These are phyloP conservation scores for Firmiana major DNA, from an alignment of 345 rosid genomes.

Conservation along the genomic window DNA sequence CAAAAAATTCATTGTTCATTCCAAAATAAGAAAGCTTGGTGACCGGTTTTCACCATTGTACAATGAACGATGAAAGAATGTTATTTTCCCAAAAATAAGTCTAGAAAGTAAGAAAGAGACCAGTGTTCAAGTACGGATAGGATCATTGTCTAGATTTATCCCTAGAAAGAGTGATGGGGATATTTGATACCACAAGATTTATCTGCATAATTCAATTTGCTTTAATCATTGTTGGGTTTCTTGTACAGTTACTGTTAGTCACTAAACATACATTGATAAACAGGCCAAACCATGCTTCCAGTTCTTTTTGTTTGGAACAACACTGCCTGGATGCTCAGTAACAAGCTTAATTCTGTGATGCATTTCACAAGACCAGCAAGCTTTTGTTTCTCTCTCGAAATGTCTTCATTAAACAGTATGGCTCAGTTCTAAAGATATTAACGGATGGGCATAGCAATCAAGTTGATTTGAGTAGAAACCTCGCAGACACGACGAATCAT, in stretches of 20 bases:
- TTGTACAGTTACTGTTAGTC: background rate
- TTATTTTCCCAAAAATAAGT: background rate
- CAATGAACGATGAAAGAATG: background rate
- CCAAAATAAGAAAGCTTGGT: background rate
- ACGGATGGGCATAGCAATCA: background rate
- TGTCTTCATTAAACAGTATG: background rate
- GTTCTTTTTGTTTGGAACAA: background rate
- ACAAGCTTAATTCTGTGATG: background rate
- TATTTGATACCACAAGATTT: background rate
- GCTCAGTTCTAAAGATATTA: background rate
- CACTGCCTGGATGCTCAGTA: background rate
- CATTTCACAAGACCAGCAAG: background rate
- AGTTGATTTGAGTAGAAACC: background rate
- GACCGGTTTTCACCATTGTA: background rate
- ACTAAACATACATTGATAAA: background rate
- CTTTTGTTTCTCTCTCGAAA: background rate
- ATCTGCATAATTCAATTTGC: background rate
- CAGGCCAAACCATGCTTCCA: background rate
- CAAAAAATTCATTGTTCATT: background rate
- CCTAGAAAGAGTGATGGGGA: background rate
- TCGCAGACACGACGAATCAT: conserved; percentile 8
- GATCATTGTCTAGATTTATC: background rate
- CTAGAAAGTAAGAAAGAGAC: background rate
- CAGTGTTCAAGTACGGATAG: background rate
- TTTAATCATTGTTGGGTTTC: background rate